phyloP scores from a whole-genome alignment of 176 grass and related monocot genomes.

The Metroxylon sagu region DNA sequence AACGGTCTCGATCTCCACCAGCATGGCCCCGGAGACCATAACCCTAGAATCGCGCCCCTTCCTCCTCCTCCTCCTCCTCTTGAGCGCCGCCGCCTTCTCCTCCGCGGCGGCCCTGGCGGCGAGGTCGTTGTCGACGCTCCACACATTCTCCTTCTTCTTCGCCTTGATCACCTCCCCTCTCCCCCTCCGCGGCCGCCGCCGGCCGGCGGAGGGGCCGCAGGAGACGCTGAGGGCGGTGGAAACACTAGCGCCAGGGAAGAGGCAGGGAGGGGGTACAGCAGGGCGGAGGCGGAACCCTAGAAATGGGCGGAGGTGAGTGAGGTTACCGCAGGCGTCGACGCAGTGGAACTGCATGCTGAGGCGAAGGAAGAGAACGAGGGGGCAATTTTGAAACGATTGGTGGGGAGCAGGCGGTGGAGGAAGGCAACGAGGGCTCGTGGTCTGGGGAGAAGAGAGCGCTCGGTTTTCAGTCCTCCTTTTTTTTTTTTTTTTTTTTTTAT shows the following conservation, averaged over 20 bases:
- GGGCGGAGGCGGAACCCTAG: neutral
- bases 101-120: slow-evolving; percentile 18
- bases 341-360: slow-evolving; percentile 56
- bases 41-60: slow-evolving; percentile 37
- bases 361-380: neutral
- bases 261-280: neutral
- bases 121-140: slow-evolving; percentile 79
- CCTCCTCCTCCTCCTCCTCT: slow-evolving; percentile 21
- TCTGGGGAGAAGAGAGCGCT: too few species aligned
- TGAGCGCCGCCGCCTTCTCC: slow-evolving; percentile 13
- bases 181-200: neutral
- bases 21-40: slow-evolving; percentile 77
- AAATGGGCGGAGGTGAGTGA: neutral
- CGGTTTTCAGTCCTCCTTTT: too few species aligned
- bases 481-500: too few species aligned
- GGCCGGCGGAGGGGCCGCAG: slow-evolving; percentile 1
- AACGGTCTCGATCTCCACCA: slow-evolving; percentile 83
- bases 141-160: slow-evolving; percentile 78
- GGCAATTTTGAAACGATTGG: too few species aligned
- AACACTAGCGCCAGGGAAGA: neutral
- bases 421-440: too few species aligned
- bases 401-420: too few species aligned
- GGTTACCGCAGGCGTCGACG: slow-evolving; percentile 39
- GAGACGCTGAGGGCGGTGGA: slow-evolving; percentile 20
- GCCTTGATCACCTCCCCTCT: slow-evolving; percentile 25